Base-by-base conservation (phyloP, 345 rosid genomes). In the Populus ilicifolia region DNA sequence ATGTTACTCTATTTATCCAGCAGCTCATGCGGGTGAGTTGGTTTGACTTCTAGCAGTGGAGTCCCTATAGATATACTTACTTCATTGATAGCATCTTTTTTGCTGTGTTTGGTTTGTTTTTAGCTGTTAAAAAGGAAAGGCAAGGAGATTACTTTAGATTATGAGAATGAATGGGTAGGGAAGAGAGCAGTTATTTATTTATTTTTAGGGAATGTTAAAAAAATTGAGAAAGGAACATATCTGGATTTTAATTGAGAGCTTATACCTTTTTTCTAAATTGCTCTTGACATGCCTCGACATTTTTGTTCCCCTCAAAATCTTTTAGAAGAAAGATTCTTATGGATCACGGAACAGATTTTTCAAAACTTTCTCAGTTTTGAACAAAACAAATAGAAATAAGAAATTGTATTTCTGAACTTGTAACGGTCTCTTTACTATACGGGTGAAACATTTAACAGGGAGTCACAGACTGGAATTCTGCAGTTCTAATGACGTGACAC, bases 21-120 rank as follows among this genome's bases (percentile, higher is more conserved):
- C 96, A 93, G 88, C 98, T 96, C 82, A 92, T 96, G 98, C 94
- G 98, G 94, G 99, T 95, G 88, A 64, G 77, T 75, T 52, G 29
- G 29, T 23, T 33, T 10, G 73, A 72, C 29, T 41, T 30, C 46
- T 16, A 21, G 35, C 17, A 76, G 29, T 56, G 17, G 8, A 35
- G 36, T 27, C 27, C 12, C 25, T 68, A 20, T 16, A n/a, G 8
- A n/a, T 70, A 59, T 69, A 44, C 62, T 43, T 77, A 8, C 43
- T 21, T 44, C 63, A n/a, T 11, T 4, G 62, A 35, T 30, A 8
- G 16, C 46, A 27, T 43, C 25, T 36, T 25, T 54, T 36, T 12
- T 9, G 3, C 13, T 56, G 14, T 54, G 48, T 23, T 39, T 41
- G 16, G 72, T 35, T 35, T 72, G 16, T 21, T 39, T 46, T 27